Conservation (phyloP, 208 protist species). For the Dictyostelium gargantuum region DNA sequence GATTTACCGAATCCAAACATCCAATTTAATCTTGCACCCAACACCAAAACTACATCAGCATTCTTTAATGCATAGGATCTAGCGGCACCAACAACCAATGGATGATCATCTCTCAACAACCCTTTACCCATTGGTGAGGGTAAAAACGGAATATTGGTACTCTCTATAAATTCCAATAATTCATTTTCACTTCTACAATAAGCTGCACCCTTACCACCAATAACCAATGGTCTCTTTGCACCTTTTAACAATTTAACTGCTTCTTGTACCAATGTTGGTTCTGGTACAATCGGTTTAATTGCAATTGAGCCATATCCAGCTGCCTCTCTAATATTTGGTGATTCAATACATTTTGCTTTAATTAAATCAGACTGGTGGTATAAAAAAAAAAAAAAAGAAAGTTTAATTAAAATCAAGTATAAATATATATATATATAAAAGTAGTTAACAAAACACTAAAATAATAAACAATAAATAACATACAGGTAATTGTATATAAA, state of each 20-base stretch:
- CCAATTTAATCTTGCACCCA: slow-evolving; percentile 65
- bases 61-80: slow-evolving; percentile 27
- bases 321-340: neutral
- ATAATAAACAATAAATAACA: neutral
- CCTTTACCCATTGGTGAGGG: slow-evolving; percentile 64
- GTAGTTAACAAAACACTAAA: too few relatives aligned
- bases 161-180: neutral
- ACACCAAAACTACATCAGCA: slow-evolving; percentile 34
- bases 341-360: neutral
- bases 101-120: slow-evolving; percentile 1
- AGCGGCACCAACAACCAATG: neutral
- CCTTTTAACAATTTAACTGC: neutral
- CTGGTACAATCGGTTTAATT: neutral
- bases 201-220: slow-evolving; percentile 58
- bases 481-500: slow-evolving; percentile 54
- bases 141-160: slow-evolving; percentile 33
- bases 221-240: slow-evolving; percentile 3
- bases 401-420: too few relatives aligned
- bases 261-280: neutral
- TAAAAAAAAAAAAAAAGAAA: neutral
- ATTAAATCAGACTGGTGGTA: neutral
- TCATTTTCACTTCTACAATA: slow-evolving; percentile 13
- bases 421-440: too few relatives aligned
- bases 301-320: neutral
- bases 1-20: slow-evolving; percentile 28